A percentile compares a stretch with the other conserved stretches of the same genome.
These are phyloP conservation scores for Microsporum ferrugineum DNA, from an alignment of 2,329 filamentous ascomycete genomes.

Conservation along the genomic window DNA sequence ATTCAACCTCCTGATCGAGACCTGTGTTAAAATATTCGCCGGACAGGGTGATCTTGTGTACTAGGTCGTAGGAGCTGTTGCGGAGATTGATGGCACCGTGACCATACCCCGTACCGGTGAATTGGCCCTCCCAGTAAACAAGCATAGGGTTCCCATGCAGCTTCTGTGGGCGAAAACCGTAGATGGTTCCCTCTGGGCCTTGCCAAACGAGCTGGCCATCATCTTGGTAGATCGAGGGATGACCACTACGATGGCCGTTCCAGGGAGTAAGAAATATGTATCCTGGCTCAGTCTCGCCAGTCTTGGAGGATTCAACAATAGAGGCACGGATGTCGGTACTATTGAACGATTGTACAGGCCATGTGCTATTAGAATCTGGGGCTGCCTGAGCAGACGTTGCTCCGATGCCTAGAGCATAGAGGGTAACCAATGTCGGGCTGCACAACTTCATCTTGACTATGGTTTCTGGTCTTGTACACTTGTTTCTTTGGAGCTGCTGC, in stretches of 20 bases:
- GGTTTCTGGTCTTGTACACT: not conserved
- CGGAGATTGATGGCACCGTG: constrained; percentile 15
- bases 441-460: not conserved
- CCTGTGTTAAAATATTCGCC: constrained; percentile 9
- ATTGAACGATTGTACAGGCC: constrained; percentile 14
- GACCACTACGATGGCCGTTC: constrained; percentile 19
- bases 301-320: constrained; percentile 22
- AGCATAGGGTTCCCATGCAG: constrained; percentile 26
- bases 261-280: constrained; percentile 27
- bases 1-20: constrained; percentile 9
- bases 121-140: constrained; percentile 28
- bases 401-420: not conserved
- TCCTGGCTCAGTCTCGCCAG: constrained; percentile 23
- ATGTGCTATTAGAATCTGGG: not conserved
- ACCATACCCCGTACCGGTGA: constrained; percentile 16
- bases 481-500: not conserved
- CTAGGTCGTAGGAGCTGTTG: constrained; percentile 14
- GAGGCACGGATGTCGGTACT: constrained; percentile 20
- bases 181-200: constrained; percentile 24
- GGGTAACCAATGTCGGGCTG: not conserved
- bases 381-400: not conserved
- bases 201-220: constrained; percentile 28
- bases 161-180: constrained; percentile 23
- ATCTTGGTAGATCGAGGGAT: constrained; percentile 29
- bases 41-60: constrained; percentile 9